Percentiles rank a stretch among this genome's conserved stretches.
phyloP scores from a whole-genome alignment of 169 alveolate genomes.

The Cryptosporidium ubiquitum region DNA sequence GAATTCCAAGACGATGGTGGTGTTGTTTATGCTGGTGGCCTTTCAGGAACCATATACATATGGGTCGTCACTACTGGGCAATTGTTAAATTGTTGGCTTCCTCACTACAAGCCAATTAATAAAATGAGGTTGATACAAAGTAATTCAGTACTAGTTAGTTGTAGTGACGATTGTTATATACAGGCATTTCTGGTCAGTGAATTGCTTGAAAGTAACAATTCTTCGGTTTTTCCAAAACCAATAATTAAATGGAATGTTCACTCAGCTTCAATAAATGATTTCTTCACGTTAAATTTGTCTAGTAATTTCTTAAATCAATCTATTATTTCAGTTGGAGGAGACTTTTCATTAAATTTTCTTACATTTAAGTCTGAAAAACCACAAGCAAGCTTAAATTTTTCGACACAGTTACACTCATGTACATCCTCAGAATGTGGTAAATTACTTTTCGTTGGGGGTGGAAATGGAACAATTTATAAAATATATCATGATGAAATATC shows the following conservation, averaged over 20 bases:
- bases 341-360: constrained; percentile 27
- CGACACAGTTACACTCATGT: constrained; percentile 26
- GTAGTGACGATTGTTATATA: constrained; percentile 54
- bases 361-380: constrained; percentile 32
- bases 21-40: constrained; percentile 66
- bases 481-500: background rate
- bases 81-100: constrained; percentile 53
- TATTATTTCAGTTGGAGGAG: constrained; percentile 43
- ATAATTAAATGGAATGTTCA: constrained; percentile 43
- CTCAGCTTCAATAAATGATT: constrained; percentile 48
- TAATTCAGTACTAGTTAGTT: constrained; percentile 31
- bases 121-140: constrained; percentile 29
- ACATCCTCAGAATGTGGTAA: constrained; percentile 25
- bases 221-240: constrained; percentile 37
- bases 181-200: constrained; percentile 50
- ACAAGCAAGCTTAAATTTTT: constrained; percentile 13
- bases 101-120: constrained; percentile 36
- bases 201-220: constrained; percentile 19
- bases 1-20: constrained; percentile 71
- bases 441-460: constrained; percentile 21
- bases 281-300: background rate
- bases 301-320: background rate
- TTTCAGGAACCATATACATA: constrained; percentile 50
- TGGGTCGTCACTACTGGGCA: constrained; percentile 66
- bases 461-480: constrained; percentile 37